Conservation (phyloP, 192 early-diverging fungal genomes). For the Coemansia reversa region DNA sequence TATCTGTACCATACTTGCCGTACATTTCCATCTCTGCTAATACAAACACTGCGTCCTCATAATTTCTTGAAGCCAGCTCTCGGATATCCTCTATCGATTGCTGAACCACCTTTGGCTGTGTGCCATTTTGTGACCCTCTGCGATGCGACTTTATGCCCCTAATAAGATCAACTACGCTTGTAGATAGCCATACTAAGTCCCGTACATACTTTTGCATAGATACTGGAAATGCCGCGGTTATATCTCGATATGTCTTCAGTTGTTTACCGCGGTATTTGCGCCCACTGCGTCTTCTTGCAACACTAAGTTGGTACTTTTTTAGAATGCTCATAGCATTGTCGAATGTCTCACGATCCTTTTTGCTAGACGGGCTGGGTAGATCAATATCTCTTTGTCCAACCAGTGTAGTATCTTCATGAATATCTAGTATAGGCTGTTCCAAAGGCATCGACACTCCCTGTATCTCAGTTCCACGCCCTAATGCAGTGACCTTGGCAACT, state of each 20-base stretch:
- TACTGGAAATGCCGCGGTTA: conserved; percentile 11
- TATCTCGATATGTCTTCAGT: conserved; percentile 10
- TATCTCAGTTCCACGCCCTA: neutral
- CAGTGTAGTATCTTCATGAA: no score
- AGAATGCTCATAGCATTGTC: conserved; percentile 13
- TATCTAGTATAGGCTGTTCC: neutral
- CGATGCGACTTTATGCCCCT: neutral
- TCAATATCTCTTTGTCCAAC: no score
- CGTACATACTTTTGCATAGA: conserved; percentile 8
- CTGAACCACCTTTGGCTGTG: conserved; percentile 12
- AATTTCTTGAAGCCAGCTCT: conserved; percentile 13
- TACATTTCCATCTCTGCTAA: conserved; percentile 77
- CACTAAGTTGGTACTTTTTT: conserved; percentile 12
- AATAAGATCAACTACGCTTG: neutral
- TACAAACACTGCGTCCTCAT: conserved; percentile 61
- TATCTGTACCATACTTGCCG: conserved; percentile 58
- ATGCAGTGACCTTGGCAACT: neutral
- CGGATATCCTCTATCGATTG: conserved; percentile 13
- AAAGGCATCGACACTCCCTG: neutral
- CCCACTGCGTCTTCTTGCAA: neutral
- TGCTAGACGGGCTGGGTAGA: neutral
- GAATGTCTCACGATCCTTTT: neutral
- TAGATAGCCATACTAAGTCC: neutral
- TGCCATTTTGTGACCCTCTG: neutral
- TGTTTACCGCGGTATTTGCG: conserved; percentile 1